Conservation (phyloP, 2,329 filamentous ascomycete genomes). For the Diplodia scrobiculata region DNA sequence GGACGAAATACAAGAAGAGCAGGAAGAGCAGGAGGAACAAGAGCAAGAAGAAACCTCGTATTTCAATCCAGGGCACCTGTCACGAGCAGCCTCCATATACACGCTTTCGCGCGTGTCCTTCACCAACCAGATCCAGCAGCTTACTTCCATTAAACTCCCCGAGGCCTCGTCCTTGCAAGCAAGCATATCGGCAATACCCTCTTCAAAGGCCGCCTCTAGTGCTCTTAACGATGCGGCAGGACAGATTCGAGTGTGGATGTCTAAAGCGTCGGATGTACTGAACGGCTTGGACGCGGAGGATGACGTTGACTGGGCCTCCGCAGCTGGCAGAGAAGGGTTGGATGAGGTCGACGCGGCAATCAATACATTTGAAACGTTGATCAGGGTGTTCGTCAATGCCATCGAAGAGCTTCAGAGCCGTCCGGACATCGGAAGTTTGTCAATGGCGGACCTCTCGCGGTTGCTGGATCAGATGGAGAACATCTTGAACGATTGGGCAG, state of each 20-base stretch:
- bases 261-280: slow-evolving; percentile 86
- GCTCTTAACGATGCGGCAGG: slow-evolving; percentile 85
- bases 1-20: slow-evolving; percentile 46
- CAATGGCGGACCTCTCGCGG: slow-evolving; percentile 68
- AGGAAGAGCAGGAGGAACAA: slow-evolving; percentile 43
- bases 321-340: slow-evolving; percentile 79
- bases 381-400: slow-evolving; percentile 90
- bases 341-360: slow-evolving; percentile 71
- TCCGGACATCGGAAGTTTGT: slow-evolving; percentile 71
- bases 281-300: slow-evolving; percentile 89
- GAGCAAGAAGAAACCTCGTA: slow-evolving; percentile 61
- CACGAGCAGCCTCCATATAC: slow-evolving; percentile 82
- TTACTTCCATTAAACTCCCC: slow-evolving; percentile 87
- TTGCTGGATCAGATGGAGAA: slow-evolving; percentile 88
- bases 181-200: slow-evolving; percentile 81
- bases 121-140: slow-evolving; percentile 85
- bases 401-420: slow-evolving; percentile 87
- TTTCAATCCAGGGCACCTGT: slow-evolving; percentile 65
- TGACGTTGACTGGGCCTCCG: slow-evolving; percentile 93
- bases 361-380: slow-evolving; percentile 79
- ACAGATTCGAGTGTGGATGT: slow-evolving; percentile 92
- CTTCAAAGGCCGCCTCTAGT: slow-evolving; percentile 77
- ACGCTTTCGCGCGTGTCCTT: slow-evolving; percentile 91
- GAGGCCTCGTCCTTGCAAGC: slow-evolving; percentile 80
- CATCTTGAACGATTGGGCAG: slow-evolving; percentile 80